Conservation (phyloP, 164 flowering plant genomes). For the Berberis vulgaris region DNA sequence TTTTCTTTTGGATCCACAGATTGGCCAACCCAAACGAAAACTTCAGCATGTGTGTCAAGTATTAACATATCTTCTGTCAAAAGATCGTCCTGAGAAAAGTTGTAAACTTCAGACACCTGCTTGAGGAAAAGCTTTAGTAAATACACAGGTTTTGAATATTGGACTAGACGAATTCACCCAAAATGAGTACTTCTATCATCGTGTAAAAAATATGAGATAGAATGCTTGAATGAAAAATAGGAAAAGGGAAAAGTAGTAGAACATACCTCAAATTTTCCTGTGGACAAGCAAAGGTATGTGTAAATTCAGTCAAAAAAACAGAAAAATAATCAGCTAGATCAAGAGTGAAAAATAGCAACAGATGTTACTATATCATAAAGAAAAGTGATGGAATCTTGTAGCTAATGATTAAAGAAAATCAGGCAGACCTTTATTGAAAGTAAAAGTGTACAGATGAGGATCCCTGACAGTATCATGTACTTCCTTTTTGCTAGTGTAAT, state of each 20-base stretch:
- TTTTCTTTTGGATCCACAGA: conserved; percentile 80
- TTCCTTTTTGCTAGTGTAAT: conserved; percentile 67
- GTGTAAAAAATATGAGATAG: not conserved
- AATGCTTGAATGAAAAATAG: not conserved
- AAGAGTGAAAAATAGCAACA: not conserved
- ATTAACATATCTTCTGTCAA: conserved; percentile 91
- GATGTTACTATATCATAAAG: too few relatives aligned
- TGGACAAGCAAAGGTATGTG: conserved; percentile 23
- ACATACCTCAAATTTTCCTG: conserved; percentile 96
- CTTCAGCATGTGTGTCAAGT: conserved; percentile 94
- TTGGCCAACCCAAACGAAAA: conserved; percentile 96
- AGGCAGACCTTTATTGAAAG: conserved; percentile 65
- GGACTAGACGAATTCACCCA: not conserved
- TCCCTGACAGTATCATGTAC: conserved; percentile 64
- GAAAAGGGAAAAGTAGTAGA: not conserved
- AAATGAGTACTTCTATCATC: not conserved
- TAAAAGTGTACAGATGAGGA: conserved; percentile 78
- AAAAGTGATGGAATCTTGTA: not conserved
- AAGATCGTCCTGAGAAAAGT: conserved; percentile 93
- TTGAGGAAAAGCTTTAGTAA: not conserved
- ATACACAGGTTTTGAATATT: not conserved
- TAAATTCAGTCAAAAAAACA: conserved; percentile 10
- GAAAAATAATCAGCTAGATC: conserved; percentile 8
- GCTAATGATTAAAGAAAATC: not conserved
- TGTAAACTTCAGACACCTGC: conserved; percentile 87